Conservation (phyloP, 495 filamentous ascomycete genomes). For the Ascobolus immersus region DNA sequence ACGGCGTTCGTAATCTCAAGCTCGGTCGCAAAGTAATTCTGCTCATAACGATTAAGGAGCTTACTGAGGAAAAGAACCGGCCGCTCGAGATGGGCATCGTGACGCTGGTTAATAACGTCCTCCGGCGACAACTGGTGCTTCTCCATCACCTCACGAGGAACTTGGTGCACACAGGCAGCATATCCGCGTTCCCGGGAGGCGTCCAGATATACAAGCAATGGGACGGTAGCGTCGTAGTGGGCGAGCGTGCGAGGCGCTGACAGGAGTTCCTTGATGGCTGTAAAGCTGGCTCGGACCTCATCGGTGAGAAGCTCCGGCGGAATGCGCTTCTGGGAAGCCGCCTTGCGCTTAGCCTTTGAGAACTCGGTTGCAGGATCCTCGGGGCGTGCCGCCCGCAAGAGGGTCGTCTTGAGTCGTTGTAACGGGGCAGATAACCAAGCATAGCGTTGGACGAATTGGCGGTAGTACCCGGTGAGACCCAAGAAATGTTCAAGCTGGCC, state of each 20-base stretch:
- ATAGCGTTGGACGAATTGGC: slow-evolving; percentile 1
- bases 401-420: background rate
- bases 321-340: too few species aligned
- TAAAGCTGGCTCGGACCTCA: background rate
- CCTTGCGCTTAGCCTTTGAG: background rate
- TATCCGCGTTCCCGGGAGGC: background rate
- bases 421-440: background rate
- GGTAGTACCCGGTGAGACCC: slow-evolving; percentile 2
- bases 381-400: too few species aligned
- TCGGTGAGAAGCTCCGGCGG: too few species aligned
- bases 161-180: background rate
- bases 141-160: too few species aligned
- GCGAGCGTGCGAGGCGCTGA: background rate
- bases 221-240: background rate
- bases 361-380: background rate
- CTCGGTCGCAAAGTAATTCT: too few species aligned
- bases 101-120: too few species aligned
- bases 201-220: background rate
- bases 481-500: background rate
- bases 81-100: too few species aligned
- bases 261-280: background rate
- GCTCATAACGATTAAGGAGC: too few species aligned
- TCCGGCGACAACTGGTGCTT: too few species aligned
- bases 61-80: too few species aligned
- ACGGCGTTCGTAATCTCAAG: too few species aligned